phyloP scores from a whole-genome alignment of 768 basidiomycete species.

The Porpolomopsis calyptriformis region DNA sequence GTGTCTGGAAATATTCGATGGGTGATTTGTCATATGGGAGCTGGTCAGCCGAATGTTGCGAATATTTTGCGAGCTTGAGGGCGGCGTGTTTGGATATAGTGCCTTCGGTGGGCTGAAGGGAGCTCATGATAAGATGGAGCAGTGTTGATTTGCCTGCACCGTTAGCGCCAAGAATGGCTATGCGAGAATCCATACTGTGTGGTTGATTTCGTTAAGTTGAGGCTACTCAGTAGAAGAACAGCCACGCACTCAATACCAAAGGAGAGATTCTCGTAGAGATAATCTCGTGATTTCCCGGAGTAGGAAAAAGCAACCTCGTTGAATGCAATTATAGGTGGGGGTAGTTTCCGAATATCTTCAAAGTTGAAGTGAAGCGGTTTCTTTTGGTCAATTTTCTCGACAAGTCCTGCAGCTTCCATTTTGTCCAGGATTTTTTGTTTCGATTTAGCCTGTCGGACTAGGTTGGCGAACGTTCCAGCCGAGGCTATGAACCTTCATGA shows the following conservation, averaged over 20 bases:
- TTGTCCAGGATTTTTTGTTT: conserved; percentile 99
- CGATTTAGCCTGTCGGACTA: conserved; percentile 97
- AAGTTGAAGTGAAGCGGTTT: conserved; percentile 85
- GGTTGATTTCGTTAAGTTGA: not conserved
- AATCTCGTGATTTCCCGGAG: conserved; percentile 80
- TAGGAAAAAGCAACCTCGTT: conserved; percentile 92
- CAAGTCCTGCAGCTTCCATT: conserved; percentile 98
- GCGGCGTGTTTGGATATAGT: conserved; percentile 81
- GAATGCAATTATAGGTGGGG: conserved; percentile 96
- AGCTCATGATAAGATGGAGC: conserved; percentile 79
- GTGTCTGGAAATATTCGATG: conserved; percentile 83
- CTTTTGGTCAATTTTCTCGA: conserved; percentile 78
- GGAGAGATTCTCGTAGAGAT: conserved; percentile 78
- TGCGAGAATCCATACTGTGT: conserved; percentile 87
- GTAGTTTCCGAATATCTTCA: conserved; percentile 86
- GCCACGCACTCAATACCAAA: conserved; percentile 86
- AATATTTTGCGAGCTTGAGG: conserved; percentile 96
- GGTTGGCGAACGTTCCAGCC: conserved; percentile 99
- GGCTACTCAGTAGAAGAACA: not conserved
- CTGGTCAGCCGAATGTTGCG: conserved; percentile 97
- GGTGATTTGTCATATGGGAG: conserved; percentile 87
- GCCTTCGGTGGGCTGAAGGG: conserved; percentile 70
- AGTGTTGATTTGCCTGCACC: conserved; percentile 92
- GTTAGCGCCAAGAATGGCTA: conserved; percentile 95
- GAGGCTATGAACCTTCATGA: conserved; percentile 81